A percentile compares a stretch with the other conserved stretches of the same genome.
Conservation (phyloP, 2,329 filamentous ascomycete species). For the Penicillium sp. region DNA sequence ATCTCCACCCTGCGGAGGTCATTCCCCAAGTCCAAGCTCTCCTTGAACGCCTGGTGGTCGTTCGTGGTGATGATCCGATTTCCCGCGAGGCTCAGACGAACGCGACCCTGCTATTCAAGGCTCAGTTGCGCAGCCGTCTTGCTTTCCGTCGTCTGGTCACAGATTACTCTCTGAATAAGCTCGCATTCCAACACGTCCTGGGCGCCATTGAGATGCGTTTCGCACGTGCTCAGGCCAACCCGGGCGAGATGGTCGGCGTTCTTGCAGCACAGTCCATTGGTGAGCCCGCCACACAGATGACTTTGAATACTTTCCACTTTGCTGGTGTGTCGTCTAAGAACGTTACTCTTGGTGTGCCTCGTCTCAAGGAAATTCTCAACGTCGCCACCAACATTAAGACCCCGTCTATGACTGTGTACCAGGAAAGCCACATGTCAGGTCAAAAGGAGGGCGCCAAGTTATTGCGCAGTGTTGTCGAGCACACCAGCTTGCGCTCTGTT, state of each 20-base stretch:
- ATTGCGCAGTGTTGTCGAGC: conserved; percentile 85
- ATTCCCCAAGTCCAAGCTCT: conserved; percentile 75
- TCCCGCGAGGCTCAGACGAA: conserved; percentile 84
- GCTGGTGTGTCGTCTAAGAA: conserved; percentile 99
- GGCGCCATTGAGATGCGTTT: conserved; percentile 89
- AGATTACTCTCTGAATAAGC: conserved; percentile 79
- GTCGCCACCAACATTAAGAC: conserved; percentile 98
- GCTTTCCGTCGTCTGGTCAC: conserved; percentile 91
- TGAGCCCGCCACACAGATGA: conserved; percentile 99
- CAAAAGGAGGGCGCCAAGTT: conserved; percentile 79
- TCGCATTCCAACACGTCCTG: conserved; percentile 88
- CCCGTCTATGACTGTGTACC: conserved; percentile 90
- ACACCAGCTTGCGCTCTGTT: conserved; percentile 88
- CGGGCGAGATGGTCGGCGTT: conserved; percentile 98
- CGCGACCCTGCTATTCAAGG: conserved; percentile 89
- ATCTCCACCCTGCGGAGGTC: conserved; percentile 83
- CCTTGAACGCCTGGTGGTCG: conserved; percentile 74
- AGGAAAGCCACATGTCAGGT: conserved; percentile 59
- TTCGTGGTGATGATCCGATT: conserved; percentile 78
- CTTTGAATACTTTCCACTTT: conserved; percentile 99
- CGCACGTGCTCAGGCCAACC: conserved; percentile 78
- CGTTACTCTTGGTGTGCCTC: conserved; percentile 96
- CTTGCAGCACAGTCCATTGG: conserved; percentile 97
- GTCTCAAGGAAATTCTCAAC: conserved; percentile 99
- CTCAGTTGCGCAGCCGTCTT: conserved; percentile 80